Base-by-base conservation (phyloP, 495 filamentous ascomycete genomes). In the Tuber borchii region DNA sequence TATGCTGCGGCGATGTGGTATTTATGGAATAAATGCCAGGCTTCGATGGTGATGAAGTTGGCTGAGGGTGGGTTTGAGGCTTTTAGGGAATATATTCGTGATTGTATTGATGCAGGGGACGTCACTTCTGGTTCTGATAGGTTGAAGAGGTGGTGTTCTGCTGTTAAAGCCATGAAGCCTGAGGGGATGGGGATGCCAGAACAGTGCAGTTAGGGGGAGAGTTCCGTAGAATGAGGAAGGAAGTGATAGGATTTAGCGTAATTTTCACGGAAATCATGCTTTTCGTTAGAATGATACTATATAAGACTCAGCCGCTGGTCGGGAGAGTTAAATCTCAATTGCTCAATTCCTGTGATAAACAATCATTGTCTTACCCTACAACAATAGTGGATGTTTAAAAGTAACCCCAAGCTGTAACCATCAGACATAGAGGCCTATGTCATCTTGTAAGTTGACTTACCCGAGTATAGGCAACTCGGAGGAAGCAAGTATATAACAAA, bases 1-100 rank as follows among this genome's bases (percentile, higher is more conserved):
- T 97, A 94, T 83, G 91, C 87, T 3, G 89, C 87, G 43, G 93
- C 88, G 34, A 88, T 89, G 5, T 97, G 93, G 93, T 95, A 91
- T 81, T 77, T 93, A 61, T 88, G 83, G 8, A 91, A 86, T 2
- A 87, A 93, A 83, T 96, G 93, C 84, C 72, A 76, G 0, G 26
- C 74, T 7, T 83, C 80, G 10, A 85, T 90, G 51, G 82, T 86
- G 68, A 26, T 70, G 6, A 84, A 81, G 31, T 85, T 95, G 79
- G 84, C 85, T 77, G 73, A 76, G 17, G 89, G 87, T 2, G 84
- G 81, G 34, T 85, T 90, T 82, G 85, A 76, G 0, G 92, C 89
- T 0, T 95, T 88, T 85, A 43, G 80, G 46, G 82, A 80, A 8
- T 97, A 93, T 86, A 86, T 94, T 40, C 73, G 72, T 83, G 81